Evolutionary conservation across 2,329 filamentous ascomycete species (phyloP).

Genomic region (Xylaria sp.): DNA sequence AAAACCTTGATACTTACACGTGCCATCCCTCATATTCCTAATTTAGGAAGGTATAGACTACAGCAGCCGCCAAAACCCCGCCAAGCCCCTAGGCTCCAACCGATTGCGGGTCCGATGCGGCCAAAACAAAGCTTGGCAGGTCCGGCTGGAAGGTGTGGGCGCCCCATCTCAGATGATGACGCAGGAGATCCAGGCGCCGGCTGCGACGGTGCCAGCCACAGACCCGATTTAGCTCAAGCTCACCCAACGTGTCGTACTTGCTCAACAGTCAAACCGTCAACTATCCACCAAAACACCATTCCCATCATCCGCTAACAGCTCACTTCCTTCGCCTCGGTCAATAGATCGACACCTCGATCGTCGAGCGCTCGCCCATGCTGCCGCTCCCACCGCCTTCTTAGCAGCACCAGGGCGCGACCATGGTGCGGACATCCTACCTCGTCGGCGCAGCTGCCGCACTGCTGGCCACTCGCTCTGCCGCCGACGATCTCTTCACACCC

Average conservation of each 20-base stretch:
- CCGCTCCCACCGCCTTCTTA: conserved; percentile 3
- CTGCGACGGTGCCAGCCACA: conserved; percentile 14
- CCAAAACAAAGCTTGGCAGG: conserved; percentile 9
- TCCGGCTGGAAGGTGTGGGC: background rate
- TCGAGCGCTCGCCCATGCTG: conserved; percentile 38
- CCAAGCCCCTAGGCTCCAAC: conserved; percentile 11
- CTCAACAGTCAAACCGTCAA: background rate
- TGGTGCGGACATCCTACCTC: conserved; percentile 53
- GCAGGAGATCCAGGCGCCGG: conserved; percentile 2
- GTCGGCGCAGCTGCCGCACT: conserved; percentile 49
- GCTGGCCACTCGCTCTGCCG: conserved; percentile 48
- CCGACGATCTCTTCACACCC: conserved; percentile 55
- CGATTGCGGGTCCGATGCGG: background rate
- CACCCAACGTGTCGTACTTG: conserved; percentile 14
- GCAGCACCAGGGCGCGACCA: conserved; percentile 45
- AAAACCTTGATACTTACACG: too few relatives aligned
- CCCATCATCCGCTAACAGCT: background rate
- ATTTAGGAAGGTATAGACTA: background rate
- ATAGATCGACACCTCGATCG: conserved; percentile 20
- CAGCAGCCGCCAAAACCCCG: background rate
- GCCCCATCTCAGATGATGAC: conserved; percentile 16
- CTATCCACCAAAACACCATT: conserved; percentile 1
- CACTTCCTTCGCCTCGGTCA: background rate
- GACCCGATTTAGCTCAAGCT: conserved; percentile 22
- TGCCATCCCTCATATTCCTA: background rate